Conservation (phyloP, 768 basidiomycete genomes). For the Leccinum subgranulosum region DNA sequence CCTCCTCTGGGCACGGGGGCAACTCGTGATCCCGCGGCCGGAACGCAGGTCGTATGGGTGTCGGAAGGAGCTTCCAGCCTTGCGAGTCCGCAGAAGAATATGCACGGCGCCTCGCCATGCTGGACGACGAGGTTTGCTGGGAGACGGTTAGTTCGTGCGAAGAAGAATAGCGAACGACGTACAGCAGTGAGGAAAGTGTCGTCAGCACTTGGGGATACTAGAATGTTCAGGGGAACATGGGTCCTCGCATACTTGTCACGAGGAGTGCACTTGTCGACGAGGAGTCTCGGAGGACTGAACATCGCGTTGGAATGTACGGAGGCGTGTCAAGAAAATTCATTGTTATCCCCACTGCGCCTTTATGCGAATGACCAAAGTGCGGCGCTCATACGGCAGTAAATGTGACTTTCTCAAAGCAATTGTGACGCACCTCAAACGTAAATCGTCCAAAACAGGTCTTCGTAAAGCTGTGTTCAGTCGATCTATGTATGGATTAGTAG, state of each 20-base stretch:
- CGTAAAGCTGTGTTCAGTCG: conserved; percentile 12
- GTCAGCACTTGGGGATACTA: conserved; percentile 27
- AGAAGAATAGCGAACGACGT: background rate
- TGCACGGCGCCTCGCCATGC: conserved; percentile 27
- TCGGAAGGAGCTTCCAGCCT: conserved; percentile 31
- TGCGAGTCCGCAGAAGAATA: conserved; percentile 33
- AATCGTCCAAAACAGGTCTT: conserved; percentile 14
- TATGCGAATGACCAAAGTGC: conserved; percentile 22
- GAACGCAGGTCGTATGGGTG: conserved; percentile 33
- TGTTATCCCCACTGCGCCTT: conserved; percentile 13
- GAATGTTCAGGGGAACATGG: conserved; percentile 25
- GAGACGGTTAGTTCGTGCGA: background rate
- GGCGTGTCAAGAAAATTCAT: background rate
- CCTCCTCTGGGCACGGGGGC: conserved; percentile 30
- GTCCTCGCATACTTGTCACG: conserved; percentile 34
- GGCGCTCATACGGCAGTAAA: conserved; percentile 15
- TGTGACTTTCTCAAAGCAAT: conserved; percentile 11
- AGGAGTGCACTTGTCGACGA: conserved; percentile 34
- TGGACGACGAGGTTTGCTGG: conserved; percentile 17
- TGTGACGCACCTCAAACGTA: conserved; percentile 22
- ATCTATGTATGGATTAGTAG: background rate
- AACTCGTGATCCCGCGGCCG: conserved; percentile 33
- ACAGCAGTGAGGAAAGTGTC: conserved; percentile 26
- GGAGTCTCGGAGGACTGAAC: conserved; percentile 24
- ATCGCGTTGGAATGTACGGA: conserved; percentile 9